Percentiles rank a stretch among this genome's conserved stretches.
phyloP scores from a whole-genome alignment of 768 basidiomycete species.

The Mycena belliarum region DNA sequence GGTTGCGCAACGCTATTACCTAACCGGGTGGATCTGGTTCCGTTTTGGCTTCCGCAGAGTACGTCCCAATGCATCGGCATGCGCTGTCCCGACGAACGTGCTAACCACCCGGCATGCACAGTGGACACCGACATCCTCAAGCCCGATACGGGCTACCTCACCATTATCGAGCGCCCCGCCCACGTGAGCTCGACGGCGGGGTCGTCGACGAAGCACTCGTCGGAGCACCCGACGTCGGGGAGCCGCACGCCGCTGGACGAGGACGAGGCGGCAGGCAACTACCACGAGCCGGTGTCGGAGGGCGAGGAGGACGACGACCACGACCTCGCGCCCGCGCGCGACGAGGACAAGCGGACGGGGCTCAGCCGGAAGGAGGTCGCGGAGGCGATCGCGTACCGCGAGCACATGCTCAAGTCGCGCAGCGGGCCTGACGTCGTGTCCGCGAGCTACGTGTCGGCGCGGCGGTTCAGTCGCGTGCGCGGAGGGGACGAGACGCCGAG shows the following conservation, averaged over 20 bases:
- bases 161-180: slow-evolving; percentile 73
- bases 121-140: slow-evolving; percentile 97
- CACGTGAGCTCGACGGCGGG: slow-evolving; percentile 31
- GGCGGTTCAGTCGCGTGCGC: background rate
- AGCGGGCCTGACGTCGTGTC: slow-evolving; percentile 31
- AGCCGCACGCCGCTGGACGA: slow-evolving; percentile 44
- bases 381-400: slow-evolving; percentile 85
- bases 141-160: slow-evolving; percentile 78
- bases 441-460: no score
- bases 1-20: slow-evolving; percentile 94
- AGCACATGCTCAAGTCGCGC: slow-evolving; percentile 68
- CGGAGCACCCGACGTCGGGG: slow-evolving; percentile 45
- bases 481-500: background rate
- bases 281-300: slow-evolving; percentile 91
- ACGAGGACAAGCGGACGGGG: slow-evolving; percentile 83
- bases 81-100: background rate
- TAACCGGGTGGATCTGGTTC: slow-evolving; percentile 91
- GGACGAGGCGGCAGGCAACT: slow-evolving; percentile 35
- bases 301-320: slow-evolving; percentile 89
- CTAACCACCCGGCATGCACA: slow-evolving; percentile 27
- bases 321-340: slow-evolving; percentile 64
- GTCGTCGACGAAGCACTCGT: slow-evolving; percentile 47
- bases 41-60: slow-evolving; percentile 99
- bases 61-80: slow-evolving; percentile 22
- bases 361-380: slow-evolving; percentile 72